Base-by-base conservation (phyloP, 2,329 filamentous ascomycete genomes). In the Trichoderma simmonsii region DNA sequence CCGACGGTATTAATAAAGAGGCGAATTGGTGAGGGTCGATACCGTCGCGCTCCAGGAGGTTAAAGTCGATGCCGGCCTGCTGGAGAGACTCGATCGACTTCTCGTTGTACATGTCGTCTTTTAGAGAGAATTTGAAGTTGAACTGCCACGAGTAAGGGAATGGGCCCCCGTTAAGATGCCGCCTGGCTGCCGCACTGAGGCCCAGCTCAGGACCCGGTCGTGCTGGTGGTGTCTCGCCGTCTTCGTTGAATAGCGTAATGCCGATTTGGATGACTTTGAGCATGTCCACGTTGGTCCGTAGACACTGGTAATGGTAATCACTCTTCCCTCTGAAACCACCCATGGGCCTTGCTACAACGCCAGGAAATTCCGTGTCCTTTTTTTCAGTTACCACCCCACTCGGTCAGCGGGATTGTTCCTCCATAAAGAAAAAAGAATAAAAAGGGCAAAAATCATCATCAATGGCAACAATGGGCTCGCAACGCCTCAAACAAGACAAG, bases 351-450 rank as follows among this genome's bases (percentile, higher is more conserved):
- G 95, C 94, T 68, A 99, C 95, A 68, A 99, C 94, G 71, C 96
- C 96, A n/a, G 96, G 96, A 77, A 99, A 99, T 80, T 98, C 95
- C 28, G 96, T 98, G 80, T 99, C 96, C 95, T 97, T 63, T 79
- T 61, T 24, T 51, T 6, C 28, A 66, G 15, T 60, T 57, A 72
- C 60, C 30, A 28, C 34, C 75, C 69, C 39, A 60, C 43, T 51
- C 48, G 63, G 66, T 75, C 59, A 75, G 74, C 66, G 21, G 32
- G 48, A 26, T 24, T 21, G 32, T 8, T 48, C 36, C 39, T n/a
- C n/a, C 21, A 51, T 5, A 18, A 32, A 11, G 59, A 66, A 36
- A 30, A 34, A 36, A 39, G 48, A 30, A n/a, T 2, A 18, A 43
- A 43, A 39, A 30, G 26, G n/a, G 14, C 12, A 56, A 51, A 51